These are phyloP conservation scores for Isatis tinctoria DNA, from an alignment of 345 rosid genomes.

Conservation along the genomic window DNA sequence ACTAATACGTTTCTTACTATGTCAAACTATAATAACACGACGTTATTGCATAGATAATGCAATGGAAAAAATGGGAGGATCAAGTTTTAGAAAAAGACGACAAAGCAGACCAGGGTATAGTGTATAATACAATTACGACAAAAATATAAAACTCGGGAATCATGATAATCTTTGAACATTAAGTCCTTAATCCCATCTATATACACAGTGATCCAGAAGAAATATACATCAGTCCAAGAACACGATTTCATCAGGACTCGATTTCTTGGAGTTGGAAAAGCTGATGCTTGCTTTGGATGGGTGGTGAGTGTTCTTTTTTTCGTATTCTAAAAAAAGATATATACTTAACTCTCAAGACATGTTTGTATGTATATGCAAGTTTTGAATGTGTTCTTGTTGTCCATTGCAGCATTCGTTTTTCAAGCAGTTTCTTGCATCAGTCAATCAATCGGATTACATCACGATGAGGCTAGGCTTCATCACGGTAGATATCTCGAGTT, in stretches of 20 bases:
- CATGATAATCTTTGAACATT: neutral
- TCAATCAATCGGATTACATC: conserved; percentile 68
- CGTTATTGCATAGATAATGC: conserved; percentile 40
- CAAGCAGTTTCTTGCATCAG: conserved; percentile 85
- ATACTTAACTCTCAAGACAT: neutral
- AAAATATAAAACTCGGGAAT: too few species aligned
- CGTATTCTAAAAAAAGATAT: neutral
- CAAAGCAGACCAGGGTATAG: conserved; percentile 38
- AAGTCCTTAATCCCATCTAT: neutral
- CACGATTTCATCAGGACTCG: conserved; percentile 68
- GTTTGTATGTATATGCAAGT: neutral
- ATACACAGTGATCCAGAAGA: conserved; percentile 37
- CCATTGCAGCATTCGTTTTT: conserved; percentile 64
- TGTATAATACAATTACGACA: neutral
- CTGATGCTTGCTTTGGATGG: conserved; percentile 52
- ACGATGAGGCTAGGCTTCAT: conserved; percentile 79
- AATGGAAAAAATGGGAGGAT: conserved; percentile 70
- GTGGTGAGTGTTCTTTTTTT: conserved; percentile 42
- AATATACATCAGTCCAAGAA: conserved; percentile 52
- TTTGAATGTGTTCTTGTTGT: conserved; percentile 13
- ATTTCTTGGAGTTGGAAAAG: conserved; percentile 68
- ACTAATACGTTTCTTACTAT: neutral
- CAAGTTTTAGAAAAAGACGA: conserved; percentile 18
- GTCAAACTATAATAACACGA: neutral
- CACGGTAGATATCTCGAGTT: conserved; percentile 42